phyloP scores from a whole-genome alignment of 1,139 yeast genomes.

The Magnusiomyces tetraspermus region DNA sequence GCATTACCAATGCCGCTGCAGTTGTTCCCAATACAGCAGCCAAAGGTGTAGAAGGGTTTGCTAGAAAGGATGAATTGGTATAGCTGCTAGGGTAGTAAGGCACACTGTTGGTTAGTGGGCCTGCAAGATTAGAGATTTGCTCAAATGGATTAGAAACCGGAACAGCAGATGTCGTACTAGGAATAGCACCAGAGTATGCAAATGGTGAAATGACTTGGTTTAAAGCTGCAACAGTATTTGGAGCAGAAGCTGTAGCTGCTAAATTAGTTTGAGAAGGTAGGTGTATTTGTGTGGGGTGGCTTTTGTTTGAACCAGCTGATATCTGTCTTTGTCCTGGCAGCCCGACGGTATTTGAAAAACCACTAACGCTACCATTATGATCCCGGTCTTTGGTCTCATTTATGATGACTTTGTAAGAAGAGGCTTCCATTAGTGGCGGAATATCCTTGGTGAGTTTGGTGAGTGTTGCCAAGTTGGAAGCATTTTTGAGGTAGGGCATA shows the following conservation, averaged over 20 bases:
- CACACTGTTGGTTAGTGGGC: not conserved
- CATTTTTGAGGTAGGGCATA: slow-evolving; percentile 68
- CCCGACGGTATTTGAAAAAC: slow-evolving; percentile 6
- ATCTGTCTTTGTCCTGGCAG: no score
- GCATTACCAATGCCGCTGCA: slow-evolving; percentile 29
- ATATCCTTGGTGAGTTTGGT: slow-evolving; percentile 88
- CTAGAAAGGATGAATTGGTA: not conserved
- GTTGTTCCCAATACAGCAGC: slow-evolving; percentile 34
- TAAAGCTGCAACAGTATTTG: not conserved
- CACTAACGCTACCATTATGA: not conserved
- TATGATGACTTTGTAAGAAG: slow-evolving; percentile 37
- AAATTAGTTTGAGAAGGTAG: not conserved
- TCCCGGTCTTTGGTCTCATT: not conserved
- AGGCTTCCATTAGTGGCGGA: slow-evolving; percentile 64
- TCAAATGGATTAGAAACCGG: not conserved
- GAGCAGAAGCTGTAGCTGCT: slow-evolving; percentile 5
- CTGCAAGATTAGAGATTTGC: not conserved
- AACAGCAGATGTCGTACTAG: not conserved
- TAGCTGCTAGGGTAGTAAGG: not conserved
- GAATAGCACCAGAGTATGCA: not conserved
- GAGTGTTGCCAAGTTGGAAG: slow-evolving; percentile 67
- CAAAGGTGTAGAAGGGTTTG: slow-evolving; percentile 30
- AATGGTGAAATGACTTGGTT: not conserved
- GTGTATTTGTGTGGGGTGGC: not conserved
- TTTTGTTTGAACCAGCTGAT: not conserved